Percentiles rank a stretch among this genome's conserved stretches.
Conservation (phyloP, 345 rosid genomes). For the Ailanthus altissimus region DNA sequence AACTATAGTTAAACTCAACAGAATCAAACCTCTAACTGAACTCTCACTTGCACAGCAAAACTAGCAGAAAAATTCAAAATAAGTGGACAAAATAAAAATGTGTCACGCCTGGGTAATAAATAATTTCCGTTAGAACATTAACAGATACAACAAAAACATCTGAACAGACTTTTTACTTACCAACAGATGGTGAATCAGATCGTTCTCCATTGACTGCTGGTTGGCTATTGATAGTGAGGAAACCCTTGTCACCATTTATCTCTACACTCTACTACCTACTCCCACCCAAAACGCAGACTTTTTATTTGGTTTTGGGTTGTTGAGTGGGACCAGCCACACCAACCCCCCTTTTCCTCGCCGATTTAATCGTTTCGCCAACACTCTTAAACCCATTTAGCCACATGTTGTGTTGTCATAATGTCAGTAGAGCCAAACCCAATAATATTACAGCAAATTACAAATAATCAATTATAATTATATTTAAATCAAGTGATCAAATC, state of each 20-base stretch:
- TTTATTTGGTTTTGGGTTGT: no score
- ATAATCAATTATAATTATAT: no score
- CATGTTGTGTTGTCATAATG: no score
- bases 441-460: no score
- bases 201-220: constrained; percentile 88
- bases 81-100: not conserved
- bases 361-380: constrained; percentile 10
- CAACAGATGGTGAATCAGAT: constrained; percentile 80
- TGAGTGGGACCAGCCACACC: constrained; percentile 10
- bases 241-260: no score
- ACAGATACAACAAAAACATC: not conserved
- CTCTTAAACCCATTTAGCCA: not conserved
- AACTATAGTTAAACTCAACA: not conserved
- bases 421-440: no score
- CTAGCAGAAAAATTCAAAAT: not conserved
- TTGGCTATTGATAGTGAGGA: constrained; percentile 95
- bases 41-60: not conserved
- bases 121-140: not conserved
- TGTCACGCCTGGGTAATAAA: not conserved
- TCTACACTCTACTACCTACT: no score
- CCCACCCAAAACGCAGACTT: no score
- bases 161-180: constrained; percentile 38
- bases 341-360: constrained; percentile 14
- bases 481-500: no score
- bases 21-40: not conserved